Evolutionary conservation across 2,329 filamentous ascomycete genomes (phyloP).

Genomic region (Atkinsonella hypoxylon): DNA sequence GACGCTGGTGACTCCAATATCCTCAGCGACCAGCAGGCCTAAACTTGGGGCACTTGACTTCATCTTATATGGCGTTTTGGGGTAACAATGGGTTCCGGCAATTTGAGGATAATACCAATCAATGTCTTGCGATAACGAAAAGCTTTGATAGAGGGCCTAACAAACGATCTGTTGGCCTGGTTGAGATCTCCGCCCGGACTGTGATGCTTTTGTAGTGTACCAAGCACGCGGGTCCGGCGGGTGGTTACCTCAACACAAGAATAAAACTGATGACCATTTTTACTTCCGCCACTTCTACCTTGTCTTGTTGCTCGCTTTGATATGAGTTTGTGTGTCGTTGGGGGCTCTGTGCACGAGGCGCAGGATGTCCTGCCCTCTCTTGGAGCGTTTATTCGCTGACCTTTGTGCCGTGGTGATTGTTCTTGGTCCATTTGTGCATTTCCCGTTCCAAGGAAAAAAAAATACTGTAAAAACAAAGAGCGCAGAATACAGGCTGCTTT

Average conservation of each 20-base stretch:
- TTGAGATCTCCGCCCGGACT: constrained; percentile 14
- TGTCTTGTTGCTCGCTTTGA: no score
- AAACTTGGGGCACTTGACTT: constrained; percentile 21
- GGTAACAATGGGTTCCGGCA: constrained; percentile 22
- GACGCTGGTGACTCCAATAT: constrained; percentile 99
- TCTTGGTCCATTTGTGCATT: no score
- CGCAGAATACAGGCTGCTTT: no score
- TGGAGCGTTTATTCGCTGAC: no score
- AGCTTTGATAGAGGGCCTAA: constrained; percentile 13
- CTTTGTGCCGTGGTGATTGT: no score
- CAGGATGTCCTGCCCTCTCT: no score
- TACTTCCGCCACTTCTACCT: constrained; percentile 2
- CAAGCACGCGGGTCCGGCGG: constrained; percentile 2
- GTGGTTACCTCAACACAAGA: constrained; percentile 10
- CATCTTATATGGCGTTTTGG: constrained; percentile 33
- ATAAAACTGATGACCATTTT: constrained; percentile 10
- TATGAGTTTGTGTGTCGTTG: not conserved
- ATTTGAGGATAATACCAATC: constrained; percentile 25
- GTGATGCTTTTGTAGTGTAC: constrained; percentile 5
- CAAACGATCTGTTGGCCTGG: not conserved
- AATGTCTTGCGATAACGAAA: constrained; percentile 14
- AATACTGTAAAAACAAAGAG: no score
- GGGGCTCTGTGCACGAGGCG: not conserved
- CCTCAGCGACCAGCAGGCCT: constrained; percentile 63
- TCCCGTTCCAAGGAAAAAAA: no score